Conservation (phyloP, 1,139 yeast species). For the Kurtzmaniella natalensis region DNA sequence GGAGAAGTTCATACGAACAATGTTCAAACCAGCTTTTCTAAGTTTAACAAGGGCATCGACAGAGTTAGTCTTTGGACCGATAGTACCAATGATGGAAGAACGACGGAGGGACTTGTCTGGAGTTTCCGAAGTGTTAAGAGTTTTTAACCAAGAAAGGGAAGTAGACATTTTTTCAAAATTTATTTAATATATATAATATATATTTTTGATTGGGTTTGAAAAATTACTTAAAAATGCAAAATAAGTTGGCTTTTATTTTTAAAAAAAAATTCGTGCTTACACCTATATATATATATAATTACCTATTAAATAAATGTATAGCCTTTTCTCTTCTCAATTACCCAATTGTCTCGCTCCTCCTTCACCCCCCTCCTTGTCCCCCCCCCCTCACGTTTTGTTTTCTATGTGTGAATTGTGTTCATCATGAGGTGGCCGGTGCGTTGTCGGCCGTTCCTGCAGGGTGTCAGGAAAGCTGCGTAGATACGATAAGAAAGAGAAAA, state of each 20-base stretch:
- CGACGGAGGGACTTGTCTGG: slow-evolving; percentile 89
- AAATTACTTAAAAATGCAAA: too few relatives aligned
- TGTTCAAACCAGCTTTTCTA: slow-evolving; percentile 95
- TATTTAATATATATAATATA: background rate
- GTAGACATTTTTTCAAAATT: slow-evolving; percentile 4
- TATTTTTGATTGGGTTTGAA: background rate
- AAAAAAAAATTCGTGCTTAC: background rate
- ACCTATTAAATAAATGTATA: background rate
- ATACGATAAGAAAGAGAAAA: background rate
- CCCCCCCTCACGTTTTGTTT: too few relatives aligned
- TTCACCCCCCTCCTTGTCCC: background rate
- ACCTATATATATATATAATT: background rate
- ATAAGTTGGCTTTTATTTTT: too few relatives aligned
- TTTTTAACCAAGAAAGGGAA: slow-evolving; percentile 66
- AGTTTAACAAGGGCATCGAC: slow-evolving; percentile 81
- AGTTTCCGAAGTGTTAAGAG: slow-evolving; percentile 69
- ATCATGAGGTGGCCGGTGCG: slow-evolving; percentile 9
- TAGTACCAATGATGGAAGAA: slow-evolving; percentile 95
- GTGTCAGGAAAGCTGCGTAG: background rate
- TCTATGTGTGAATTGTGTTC: slow-evolving; percentile 1
- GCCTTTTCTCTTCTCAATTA: background rate
- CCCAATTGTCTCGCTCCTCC: too few relatives aligned
- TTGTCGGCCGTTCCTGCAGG: slow-evolving; percentile 10
- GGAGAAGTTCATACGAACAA: slow-evolving; percentile 97
- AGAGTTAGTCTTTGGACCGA: slow-evolving; percentile 94